Percentiles rank a stretch among this genome's conserved stretches.
Evolutionary conservation across 768 basidiomycete genomes (phyloP).

Genomic region (Auricularia cornea): DNA sequence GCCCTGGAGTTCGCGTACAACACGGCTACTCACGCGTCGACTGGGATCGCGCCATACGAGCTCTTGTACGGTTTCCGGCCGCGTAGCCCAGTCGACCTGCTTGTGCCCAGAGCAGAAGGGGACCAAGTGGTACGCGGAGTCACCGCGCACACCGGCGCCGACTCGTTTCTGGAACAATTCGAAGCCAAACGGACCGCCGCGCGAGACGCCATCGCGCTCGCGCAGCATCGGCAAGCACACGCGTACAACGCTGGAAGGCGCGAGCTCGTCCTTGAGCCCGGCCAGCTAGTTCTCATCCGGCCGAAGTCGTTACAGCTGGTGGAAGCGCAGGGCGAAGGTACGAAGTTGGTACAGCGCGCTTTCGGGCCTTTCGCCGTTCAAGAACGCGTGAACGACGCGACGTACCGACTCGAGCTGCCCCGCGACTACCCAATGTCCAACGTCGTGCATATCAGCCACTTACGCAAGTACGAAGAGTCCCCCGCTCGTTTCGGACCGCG

Average conservation of each 20-base stretch:
- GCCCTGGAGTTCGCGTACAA: conserved; percentile 21
- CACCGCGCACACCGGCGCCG: too few species aligned
- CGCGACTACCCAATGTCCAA: conserved; percentile 15
- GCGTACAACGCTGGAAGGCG: conserved; percentile 15
- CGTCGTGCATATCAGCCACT: too few species aligned
- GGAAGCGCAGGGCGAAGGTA: conserved; percentile 15
- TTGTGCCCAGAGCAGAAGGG: too few species aligned
- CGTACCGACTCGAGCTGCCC: conserved; percentile 3
- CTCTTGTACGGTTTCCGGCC: too few species aligned
- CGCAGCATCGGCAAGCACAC: conserved; percentile 17
- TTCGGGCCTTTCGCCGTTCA: conserved; percentile 18
- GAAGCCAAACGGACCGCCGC: neutral
- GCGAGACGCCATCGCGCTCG: conserved; percentile 10
- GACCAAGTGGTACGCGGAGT: too few species aligned
- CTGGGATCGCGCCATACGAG: conserved; percentile 9
- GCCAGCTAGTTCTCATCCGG: too few species aligned
- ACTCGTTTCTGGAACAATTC: too few species aligned
- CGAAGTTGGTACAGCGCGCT: conserved; percentile 13
- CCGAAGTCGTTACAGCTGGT: conserved; percentile 19
- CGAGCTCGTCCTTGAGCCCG: conserved; percentile 12
- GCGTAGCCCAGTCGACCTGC: too few species aligned
- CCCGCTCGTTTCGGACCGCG: conserved; percentile 11
- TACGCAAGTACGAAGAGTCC: conserved; percentile 13
- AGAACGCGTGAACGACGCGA: conserved; percentile 9
- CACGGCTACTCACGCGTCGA: conserved; percentile 4